Conservation (phyloP, 1,284 basidiomycete species). For the Cutaneotrichosporon sp. region DNA sequence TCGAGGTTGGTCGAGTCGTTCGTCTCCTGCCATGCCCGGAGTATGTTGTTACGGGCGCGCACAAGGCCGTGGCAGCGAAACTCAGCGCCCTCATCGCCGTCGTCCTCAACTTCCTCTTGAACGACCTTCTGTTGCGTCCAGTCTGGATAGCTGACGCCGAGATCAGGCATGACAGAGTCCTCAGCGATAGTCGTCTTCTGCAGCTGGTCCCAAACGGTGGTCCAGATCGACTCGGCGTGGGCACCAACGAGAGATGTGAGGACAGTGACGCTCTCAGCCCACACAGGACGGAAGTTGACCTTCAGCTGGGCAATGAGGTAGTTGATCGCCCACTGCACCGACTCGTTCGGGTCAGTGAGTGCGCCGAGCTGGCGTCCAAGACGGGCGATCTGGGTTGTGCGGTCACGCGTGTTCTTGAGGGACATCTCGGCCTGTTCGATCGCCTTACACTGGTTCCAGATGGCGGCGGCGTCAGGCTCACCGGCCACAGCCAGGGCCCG, state of each 20-base stretch:
- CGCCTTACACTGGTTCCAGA: constrained; percentile 65
- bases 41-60: constrained; percentile 26
- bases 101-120: constrained; percentile 19
- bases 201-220: constrained; percentile 65
- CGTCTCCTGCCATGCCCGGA: constrained; percentile 31
- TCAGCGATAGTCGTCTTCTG: constrained; percentile 41
- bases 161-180: constrained; percentile 29
- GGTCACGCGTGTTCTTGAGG: constrained; percentile 75
- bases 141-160: constrained; percentile 36
- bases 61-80: constrained; percentile 45
- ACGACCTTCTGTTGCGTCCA: constrained; percentile 33
- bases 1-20: constrained; percentile 32
- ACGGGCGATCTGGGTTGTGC: constrained; percentile 65
- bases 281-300: constrained; percentile 83
- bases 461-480: constrained; percentile 23
- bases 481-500: constrained; percentile 43
- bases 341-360: constrained; percentile 24
- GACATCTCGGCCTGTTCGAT: constrained; percentile 73
- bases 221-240: constrained; percentile 72
- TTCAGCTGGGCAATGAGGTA: constrained; percentile 66
- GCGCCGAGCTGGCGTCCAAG: constrained; percentile 37
- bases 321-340: constrained; percentile 23
- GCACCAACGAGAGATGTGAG: constrained; percentile 62
- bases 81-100: constrained; percentile 46
- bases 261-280: constrained; percentile 74